These are phyloP conservation scores for Talaromyces marneffei DNA, from an alignment of 2,329 filamentous ascomycete genomes.

Conservation along the genomic window DNA sequence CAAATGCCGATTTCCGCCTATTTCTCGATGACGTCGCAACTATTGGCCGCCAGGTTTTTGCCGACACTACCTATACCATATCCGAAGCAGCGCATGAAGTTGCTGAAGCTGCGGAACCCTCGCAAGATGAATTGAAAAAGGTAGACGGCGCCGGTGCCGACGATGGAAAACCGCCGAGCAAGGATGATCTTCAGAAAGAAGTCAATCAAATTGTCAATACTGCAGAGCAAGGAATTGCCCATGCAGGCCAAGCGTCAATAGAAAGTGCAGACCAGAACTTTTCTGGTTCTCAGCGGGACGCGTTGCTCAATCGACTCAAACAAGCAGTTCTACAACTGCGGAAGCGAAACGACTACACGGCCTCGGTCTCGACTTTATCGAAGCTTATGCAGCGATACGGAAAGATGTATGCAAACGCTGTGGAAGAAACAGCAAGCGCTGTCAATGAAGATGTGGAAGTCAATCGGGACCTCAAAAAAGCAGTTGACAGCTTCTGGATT, in stretches of 20 bases:
- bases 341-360: conserved; percentile 72
- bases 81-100: conserved; percentile 69
- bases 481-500: conserved; percentile 72
- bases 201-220: conserved; percentile 48
- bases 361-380: conserved; percentile 75
- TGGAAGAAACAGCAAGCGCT: conserved; percentile 60
- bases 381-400: conserved; percentile 73
- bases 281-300: conserved; percentile 64
- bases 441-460: conserved; percentile 65
- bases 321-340: conserved; percentile 67
- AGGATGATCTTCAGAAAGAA: conserved; percentile 58
- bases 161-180: conserved; percentile 48
- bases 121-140: conserved; percentile 53
- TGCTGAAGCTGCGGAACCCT: conserved; percentile 67
- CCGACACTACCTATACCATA: conserved; percentile 74
- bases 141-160: conserved; percentile 42
- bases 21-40: conserved; percentile 76
- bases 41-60: conserved; percentile 76
- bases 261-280: conserved; percentile 70
- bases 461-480: conserved; percentile 69
- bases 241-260: conserved; percentile 52
- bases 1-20: conserved; percentile 83
- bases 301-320: conserved; percentile 69
- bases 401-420: conserved; percentile 66
- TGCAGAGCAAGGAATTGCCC: conserved; percentile 31